phyloP scores from a whole-genome alignment of 2,329 filamentous ascomycete genomes.

The Botrytis hyacinthi region DNA sequence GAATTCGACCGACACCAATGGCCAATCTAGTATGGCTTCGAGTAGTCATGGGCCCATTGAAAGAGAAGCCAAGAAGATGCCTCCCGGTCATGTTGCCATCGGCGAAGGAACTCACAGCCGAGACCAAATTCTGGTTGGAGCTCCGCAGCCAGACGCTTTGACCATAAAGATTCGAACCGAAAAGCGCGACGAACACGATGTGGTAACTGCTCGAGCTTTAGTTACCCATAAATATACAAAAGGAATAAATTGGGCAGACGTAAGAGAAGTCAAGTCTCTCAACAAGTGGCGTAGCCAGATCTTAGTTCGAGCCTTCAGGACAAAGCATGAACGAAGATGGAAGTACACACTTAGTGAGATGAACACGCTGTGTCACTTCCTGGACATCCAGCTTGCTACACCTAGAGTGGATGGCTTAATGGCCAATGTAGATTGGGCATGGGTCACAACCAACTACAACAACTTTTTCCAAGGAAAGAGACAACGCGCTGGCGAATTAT shows the following conservation, averaged over 20 bases:
- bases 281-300: constrained; percentile 14
- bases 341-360: neutral
- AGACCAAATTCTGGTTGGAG: neutral
- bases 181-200: neutral
- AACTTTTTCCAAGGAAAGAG: neutral
- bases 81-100: neutral
- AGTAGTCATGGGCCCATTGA: neutral
- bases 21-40: neutral
- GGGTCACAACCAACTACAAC: neutral
- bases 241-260: neutral
- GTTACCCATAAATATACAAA: neutral
- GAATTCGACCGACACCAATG: neutral
- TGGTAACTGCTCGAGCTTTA: neutral
- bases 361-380: neutral
- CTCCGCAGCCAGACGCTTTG: neutral
- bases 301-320: neutral
- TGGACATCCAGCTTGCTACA: neutral
- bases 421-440: neutral
- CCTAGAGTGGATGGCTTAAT: neutral
- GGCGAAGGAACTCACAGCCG: neutral
- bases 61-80: neutral
- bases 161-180: neutral
- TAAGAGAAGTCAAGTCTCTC: neutral
- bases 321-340: neutral
- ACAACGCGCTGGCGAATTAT: neutral